Percentiles rank a stretch among this genome's conserved stretches.
phyloP scores from a whole-genome alignment of 495 filamentous ascomycete genomes.

The Trichoderma gamsii region DNA sequence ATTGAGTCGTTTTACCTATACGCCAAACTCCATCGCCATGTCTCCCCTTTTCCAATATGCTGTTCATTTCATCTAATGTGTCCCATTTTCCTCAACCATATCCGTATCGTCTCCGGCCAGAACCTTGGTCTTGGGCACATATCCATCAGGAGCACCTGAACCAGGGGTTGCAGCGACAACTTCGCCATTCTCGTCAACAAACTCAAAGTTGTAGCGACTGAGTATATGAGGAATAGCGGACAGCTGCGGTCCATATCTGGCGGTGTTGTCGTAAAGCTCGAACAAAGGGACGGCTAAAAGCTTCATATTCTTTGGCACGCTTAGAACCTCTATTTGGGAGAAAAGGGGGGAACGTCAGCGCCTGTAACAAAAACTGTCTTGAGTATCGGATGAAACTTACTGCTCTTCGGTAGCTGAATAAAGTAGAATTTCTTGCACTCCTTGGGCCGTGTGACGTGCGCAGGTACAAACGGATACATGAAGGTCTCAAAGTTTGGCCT shows the following conservation, averaged over 20 bases:
- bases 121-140: constrained; percentile 63
- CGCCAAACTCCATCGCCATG: constrained; percentile 27
- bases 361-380: not conserved
- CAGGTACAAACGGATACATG: constrained; percentile 97
- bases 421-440: constrained; percentile 99
- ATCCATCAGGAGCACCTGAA: constrained; percentile 41
- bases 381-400: constrained; percentile 46
- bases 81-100: constrained; percentile 37
- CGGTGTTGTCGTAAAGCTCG: constrained; percentile 96
- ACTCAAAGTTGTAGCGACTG: constrained; percentile 94
- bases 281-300: constrained; percentile 93
- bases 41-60: constrained; percentile 14
- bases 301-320: constrained; percentile 99
- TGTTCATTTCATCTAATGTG: constrained; percentile 15
- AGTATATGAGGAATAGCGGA: constrained; percentile 92
- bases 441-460: constrained; percentile 92
- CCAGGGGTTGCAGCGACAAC: constrained; percentile 85
- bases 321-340: constrained; percentile 68
- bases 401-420: constrained; percentile 85
- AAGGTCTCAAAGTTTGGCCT: constrained; percentile 98
- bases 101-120: constrained; percentile 64
- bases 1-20: constrained; percentile 10
- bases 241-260: constrained; percentile 88
- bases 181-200: constrained; percentile 90
- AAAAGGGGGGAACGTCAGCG: not conserved